A percentile compares a stretch with the other conserved stretches of the same genome.
Evolutionary conservation across 1,139 yeast species (phyloP).

Genomic region (Pneumocystis jirovecii): DNA sequence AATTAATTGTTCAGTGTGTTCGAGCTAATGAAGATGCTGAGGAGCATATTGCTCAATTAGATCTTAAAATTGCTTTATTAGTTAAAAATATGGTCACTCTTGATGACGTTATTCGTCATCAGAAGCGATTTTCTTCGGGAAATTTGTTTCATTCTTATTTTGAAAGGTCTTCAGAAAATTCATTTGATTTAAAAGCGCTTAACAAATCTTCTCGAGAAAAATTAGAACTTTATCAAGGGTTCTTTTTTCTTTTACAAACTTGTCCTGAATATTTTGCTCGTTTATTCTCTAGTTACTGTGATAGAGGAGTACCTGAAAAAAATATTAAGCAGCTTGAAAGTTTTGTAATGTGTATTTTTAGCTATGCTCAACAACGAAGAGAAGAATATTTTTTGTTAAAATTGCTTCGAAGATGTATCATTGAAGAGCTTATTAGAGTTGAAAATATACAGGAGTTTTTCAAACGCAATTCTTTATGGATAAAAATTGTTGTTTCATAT

Average conservation of each 20-base stretch:
- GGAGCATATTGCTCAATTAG: slow-evolving; percentile 61
- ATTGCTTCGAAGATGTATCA: slow-evolving; percentile 40
- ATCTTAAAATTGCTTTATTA: slow-evolving; percentile 61
- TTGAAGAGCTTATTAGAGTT: slow-evolving; percentile 29
- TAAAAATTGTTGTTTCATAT: slow-evolving; percentile 38
- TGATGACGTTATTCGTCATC: slow-evolving; percentile 53
- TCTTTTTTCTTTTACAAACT: slow-evolving; percentile 73
- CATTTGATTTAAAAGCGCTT: slow-evolving; percentile 27
- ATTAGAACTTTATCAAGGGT: slow-evolving; percentile 53
- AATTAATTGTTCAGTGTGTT: slow-evolving; percentile 48
- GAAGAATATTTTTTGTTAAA: slow-evolving; percentile 64
- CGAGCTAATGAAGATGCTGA: slow-evolving; percentile 54
- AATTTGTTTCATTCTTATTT: slow-evolving; percentile 7
- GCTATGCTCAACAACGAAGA: slow-evolving; percentile 32
- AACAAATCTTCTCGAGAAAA: slow-evolving; percentile 29
- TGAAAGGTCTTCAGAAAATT: slow-evolving; percentile 18
- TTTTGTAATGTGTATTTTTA: slow-evolving; percentile 37
- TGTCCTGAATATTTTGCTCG: slow-evolving; percentile 61
- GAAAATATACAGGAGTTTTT: slow-evolving; percentile 20
- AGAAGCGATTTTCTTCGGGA: slow-evolving; percentile 21
- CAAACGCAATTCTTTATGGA: slow-evolving; percentile 30
- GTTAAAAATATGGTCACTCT: slow-evolving; percentile 67
- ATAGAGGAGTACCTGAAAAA: slow-evolving; percentile 12
- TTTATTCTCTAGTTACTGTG: slow-evolving; percentile 28
- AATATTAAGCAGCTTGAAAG: slow-evolving; percentile 29